A percentile compares a stretch with the other conserved stretches of the same genome.
Conservation (phyloP, 202 grass and related monocot species). For the Carex arenaria region DNA sequence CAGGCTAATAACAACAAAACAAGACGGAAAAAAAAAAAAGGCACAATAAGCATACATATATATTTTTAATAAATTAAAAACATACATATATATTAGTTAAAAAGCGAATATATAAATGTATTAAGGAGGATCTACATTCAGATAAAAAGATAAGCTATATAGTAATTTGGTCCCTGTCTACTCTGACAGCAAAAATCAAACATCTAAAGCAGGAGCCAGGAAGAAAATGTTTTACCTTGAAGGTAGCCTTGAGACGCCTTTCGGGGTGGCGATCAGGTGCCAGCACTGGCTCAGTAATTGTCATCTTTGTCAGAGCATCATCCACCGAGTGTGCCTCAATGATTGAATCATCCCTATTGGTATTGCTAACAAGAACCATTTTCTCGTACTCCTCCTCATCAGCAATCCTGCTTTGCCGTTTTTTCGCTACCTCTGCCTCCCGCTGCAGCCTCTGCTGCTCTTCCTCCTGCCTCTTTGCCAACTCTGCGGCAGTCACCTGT, state of each 20-base stretch:
- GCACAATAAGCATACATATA: neutral
- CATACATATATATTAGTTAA: neutral
- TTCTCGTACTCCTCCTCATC: conserved; percentile 92
- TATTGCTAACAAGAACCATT: conserved; percentile 75
- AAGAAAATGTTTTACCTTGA: conserved; percentile 52
- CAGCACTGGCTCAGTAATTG: conserved; percentile 40
- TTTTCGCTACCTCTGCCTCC: conserved; percentile 62
- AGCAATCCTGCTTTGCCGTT: conserved; percentile 56
- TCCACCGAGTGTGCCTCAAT: conserved; percentile 81
- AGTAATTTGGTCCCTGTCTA: neutral
- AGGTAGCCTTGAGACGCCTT: conserved; percentile 75
- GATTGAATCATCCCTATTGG: conserved; percentile 89
- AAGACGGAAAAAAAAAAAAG: neutral
- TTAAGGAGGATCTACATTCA: neutral
- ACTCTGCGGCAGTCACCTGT: conserved; percentile 70
- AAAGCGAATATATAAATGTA: neutral
- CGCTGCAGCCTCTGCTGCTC: conserved; percentile 55
- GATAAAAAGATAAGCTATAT: neutral
- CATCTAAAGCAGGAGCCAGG: neutral
- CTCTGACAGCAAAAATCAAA: neutral
- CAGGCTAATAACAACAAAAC: neutral
- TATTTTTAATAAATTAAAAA: neutral
- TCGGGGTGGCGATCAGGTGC: conserved; percentile 79
- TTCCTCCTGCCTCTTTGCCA: conserved; percentile 67
- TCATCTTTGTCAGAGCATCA: conserved; percentile 66